A percentile compares a stretch with the other conserved stretches of the same genome.
Evolutionary conservation across 1,284 basidiomycete species (phyloP).

Genomic region (Austroboletus niveus): DNA sequence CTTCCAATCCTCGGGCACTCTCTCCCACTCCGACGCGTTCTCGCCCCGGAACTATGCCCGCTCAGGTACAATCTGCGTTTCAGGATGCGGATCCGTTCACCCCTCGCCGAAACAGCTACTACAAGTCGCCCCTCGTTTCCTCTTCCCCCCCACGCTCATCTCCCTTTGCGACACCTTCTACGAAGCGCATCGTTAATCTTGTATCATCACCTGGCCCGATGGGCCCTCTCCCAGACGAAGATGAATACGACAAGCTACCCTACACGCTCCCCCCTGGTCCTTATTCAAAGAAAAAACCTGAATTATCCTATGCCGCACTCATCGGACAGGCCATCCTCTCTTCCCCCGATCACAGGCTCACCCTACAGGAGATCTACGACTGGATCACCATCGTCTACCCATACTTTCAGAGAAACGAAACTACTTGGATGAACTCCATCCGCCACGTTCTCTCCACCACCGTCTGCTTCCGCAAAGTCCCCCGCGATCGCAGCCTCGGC

Average conservation of each 20-base stretch:
- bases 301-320: slow-evolving; percentile 89
- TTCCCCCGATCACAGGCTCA: slow-evolving; percentile 80
- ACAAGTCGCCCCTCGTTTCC: slow-evolving; percentile 49
- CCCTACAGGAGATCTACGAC: slow-evolving; percentile 93
- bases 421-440: slow-evolving; percentile 95
- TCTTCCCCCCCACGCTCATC: slow-evolving; percentile 47
- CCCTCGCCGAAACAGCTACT: slow-evolving; percentile 42
- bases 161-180: slow-evolving; percentile 52
- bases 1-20: slow-evolving; percentile 14
- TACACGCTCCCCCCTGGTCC: slow-evolving; percentile 82
- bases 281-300: slow-evolving; percentile 74
- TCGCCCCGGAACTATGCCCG: slow-evolving; percentile 23
- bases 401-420: slow-evolving; percentile 88
- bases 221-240: slow-evolving; percentile 56
- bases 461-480: slow-evolving; percentile 71
- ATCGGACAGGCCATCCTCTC: slow-evolving; percentile 94
- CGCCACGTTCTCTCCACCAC: slow-evolving; percentile 86
- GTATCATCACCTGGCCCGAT: slow-evolving; percentile 81
- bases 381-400: slow-evolving; percentile 95
- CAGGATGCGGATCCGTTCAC: slow-evolving; percentile 35
- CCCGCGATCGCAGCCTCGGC: slow-evolving; percentile 63
- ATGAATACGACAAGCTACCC: slow-evolving; percentile 62
- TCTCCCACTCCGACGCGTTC: slow-evolving; percentile 36
- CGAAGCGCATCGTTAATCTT: slow-evolving; percentile 55
- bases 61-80: slow-evolving; percentile 31